Conservation (phyloP, 257 asterid species). For the Haberlea rhodopensis region DNA sequence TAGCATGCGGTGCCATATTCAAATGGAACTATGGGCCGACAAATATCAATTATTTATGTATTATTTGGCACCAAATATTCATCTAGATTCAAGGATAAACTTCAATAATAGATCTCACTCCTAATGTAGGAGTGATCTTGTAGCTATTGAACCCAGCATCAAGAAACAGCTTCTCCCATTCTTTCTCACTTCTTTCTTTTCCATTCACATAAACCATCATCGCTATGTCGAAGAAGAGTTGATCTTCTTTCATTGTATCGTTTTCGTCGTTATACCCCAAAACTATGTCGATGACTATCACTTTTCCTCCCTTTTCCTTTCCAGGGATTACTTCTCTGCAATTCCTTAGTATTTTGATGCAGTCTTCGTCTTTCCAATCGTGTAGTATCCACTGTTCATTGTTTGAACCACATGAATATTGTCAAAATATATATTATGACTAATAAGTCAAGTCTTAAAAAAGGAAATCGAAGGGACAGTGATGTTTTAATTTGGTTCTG, state of each 20-base stretch:
- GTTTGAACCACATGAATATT: neutral
- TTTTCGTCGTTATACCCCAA: neutral
- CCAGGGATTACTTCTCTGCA: slow-evolving; percentile 4
- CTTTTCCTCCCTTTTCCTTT: slow-evolving; percentile 4
- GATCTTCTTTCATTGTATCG: neutral
- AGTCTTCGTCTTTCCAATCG: neutral
- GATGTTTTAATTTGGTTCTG: too few relatives aligned
- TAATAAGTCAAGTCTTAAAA: too few relatives aligned
- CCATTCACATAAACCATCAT: neutral
- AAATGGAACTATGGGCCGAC: neutral
- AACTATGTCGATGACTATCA: neutral
- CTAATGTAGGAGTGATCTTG: neutral
- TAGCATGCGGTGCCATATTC: neutral
- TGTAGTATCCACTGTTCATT: neutral
- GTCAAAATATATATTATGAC: too few relatives aligned
- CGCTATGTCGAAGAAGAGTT: neutral
- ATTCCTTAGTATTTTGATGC: neutral
- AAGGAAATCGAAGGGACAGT: too few relatives aligned
- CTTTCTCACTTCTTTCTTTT: slow-evolving; percentile 10
- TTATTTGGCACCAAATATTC: neutral
- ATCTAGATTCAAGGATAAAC: neutral
- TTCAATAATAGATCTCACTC: neutral
- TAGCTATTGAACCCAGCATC: neutral
- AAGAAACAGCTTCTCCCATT: neutral
- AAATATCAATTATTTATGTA: too few relatives aligned